phyloP scores from a whole-genome alignment of 805 yeast species.

The Brettanomyces bruxellensis region DNA sequence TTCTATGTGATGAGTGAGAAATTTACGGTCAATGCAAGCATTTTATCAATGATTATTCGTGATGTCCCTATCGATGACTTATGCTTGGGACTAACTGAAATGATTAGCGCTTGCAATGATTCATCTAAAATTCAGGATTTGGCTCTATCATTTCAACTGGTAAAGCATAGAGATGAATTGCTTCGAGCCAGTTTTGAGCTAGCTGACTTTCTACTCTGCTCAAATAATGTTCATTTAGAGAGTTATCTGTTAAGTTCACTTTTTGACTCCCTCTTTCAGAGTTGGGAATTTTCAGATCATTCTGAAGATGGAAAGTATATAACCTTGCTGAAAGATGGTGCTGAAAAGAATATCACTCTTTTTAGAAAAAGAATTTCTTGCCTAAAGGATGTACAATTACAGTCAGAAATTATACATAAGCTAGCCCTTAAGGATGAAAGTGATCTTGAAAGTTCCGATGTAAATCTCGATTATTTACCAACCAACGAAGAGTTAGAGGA shows the following conservation, averaged over 20 bases:
- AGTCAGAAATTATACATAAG: too few relatives aligned
- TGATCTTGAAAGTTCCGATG: slow-evolving; percentile 2
- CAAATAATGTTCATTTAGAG: slow-evolving; percentile 7
- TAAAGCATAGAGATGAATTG: slow-evolving; percentile 17
- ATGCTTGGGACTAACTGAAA: slow-evolving; percentile 14
- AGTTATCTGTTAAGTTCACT: slow-evolving; percentile 13
- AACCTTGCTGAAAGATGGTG: slow-evolving; percentile 9
- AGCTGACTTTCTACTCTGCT: slow-evolving; percentile 5
- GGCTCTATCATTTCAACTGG: slow-evolving; percentile 22
- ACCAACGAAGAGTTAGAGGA: slow-evolving; percentile 1
- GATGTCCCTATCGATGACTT: slow-evolving; percentile 15
- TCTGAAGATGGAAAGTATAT: slow-evolving; percentile 3
- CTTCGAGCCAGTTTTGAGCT: slow-evolving; percentile 14
- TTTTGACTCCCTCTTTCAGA: slow-evolving; percentile 15
- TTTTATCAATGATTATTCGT: slow-evolving; percentile 5
- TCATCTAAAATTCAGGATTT: slow-evolving; percentile 19
- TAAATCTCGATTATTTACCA: slow-evolving; percentile 1
- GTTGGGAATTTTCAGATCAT: slow-evolving; percentile 13
- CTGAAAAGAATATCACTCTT: slow-evolving; percentile 4
- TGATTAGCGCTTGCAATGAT: slow-evolving; percentile 16
- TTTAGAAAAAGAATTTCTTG: slow-evolving; percentile 12
- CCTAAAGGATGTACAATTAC: slow-evolving; percentile 4
- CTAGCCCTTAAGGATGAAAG: not conserved
- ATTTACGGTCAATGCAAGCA: not conserved
- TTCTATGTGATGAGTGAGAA: slow-evolving; percentile 2